Evolutionary conservation across 1,284 basidiomycete species (phyloP).

Genomic region (Golubevia sp.): DNA sequence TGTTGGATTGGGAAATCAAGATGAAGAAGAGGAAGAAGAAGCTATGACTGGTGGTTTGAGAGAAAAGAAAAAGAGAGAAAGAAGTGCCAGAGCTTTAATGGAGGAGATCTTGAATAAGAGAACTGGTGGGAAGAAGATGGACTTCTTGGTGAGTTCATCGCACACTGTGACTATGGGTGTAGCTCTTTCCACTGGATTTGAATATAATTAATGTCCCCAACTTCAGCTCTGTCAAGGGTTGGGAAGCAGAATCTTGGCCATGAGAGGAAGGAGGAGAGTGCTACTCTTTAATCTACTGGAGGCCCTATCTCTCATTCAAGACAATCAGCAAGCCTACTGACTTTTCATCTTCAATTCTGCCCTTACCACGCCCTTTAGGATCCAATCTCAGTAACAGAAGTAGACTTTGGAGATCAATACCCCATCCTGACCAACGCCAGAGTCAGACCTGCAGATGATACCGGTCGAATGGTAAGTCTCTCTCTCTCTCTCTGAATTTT

Average conservation of each 20-base stretch:
- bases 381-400: conserved; percentile 66
- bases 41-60: not conserved
- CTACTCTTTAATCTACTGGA: too few species aligned
- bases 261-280: too few species aligned
- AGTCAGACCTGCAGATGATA: conserved; percentile 66
- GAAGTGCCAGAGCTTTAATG: conserved; percentile 36
- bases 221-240: too few species aligned
- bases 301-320: too few species aligned
- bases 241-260: too few species aligned
- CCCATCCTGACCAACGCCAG: conserved; percentile 66
- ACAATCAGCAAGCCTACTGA: not conserved
- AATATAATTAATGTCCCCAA: too few species aligned
- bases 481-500: not conserved
- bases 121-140: conserved; percentile 6
- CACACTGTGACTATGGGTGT: too few species aligned
- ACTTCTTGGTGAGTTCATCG: conserved; percentile 7
- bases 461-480: conserved; percentile 64
- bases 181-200: not conserved
- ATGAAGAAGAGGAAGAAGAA: not conserved
- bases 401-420: conserved; percentile 66
- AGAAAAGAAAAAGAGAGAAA: conserved; percentile 12
- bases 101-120: conserved; percentile 49
- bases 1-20: conserved; percentile 57
- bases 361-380: conserved; percentile 54
- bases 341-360: not conserved